These are phyloP conservation scores for Fusarium multiceps DNA, from an alignment of 2,329 filamentous ascomycete genomes.

Conservation along the genomic window DNA sequence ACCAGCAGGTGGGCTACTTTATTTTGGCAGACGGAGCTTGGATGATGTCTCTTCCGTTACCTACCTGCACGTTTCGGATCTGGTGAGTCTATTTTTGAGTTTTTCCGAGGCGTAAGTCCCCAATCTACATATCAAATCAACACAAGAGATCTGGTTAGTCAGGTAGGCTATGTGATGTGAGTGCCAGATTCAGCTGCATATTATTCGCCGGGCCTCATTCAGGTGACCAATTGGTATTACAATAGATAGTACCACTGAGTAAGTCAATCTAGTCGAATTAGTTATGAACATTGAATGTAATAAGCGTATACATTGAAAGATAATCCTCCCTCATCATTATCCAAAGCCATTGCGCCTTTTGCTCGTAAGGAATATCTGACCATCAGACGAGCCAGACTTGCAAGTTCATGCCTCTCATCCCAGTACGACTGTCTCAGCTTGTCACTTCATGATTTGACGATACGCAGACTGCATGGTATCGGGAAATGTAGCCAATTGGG, in stretches of 20 bases:
- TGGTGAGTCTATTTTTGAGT: background rate
- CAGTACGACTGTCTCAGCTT: background rate
- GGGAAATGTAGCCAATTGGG: background rate
- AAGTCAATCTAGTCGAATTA: background rate
- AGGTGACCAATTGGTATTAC: background rate
- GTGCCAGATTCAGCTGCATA: background rate
- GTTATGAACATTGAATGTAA: background rate
- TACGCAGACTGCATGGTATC: background rate
- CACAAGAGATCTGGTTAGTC: background rate
- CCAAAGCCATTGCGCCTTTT: background rate
- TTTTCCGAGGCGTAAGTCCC: too few relatives aligned
- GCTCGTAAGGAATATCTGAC: too few relatives aligned
- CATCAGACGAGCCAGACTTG: too few relatives aligned
- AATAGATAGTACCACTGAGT: background rate
- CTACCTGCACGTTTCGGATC: background rate
- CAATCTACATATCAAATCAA: too few relatives aligned
- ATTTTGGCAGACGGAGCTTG: background rate
- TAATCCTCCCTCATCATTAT: background rate
- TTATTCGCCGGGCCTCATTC: background rate
- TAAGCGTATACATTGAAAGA: background rate
- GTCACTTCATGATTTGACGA: background rate
- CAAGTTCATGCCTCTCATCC: too few relatives aligned
- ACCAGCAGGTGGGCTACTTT: background rate
- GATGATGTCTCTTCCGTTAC: background rate
- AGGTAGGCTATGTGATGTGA: background rate